Percentiles rank a stretch among this genome's conserved stretches.
phyloP scores from a whole-genome alignment of 2,329 filamentous ascomycete species.

The Ophiobolus disseminans region DNA sequence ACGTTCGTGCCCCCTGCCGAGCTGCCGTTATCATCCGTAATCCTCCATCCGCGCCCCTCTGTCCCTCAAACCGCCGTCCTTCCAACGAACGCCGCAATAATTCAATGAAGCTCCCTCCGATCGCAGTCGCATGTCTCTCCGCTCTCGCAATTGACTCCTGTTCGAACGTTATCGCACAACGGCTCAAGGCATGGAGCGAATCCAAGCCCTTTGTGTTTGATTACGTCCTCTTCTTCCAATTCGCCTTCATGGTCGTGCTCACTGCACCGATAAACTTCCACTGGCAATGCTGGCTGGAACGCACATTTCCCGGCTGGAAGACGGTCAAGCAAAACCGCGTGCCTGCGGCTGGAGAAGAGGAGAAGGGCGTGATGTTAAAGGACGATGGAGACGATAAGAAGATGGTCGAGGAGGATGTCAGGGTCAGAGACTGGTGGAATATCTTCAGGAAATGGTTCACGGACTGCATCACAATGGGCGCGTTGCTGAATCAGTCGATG shows the following conservation, averaged over 20 bases:
- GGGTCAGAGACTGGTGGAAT: slow-evolving; percentile 58
- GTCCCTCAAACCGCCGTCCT: too few species aligned
- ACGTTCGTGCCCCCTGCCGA: too few species aligned
- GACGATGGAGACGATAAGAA: slow-evolving; percentile 38
- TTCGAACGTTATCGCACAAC: slow-evolving; percentile 48
- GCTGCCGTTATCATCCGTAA: too few species aligned
- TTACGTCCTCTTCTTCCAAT: slow-evolving; percentile 46
- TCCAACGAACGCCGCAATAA: too few species aligned
- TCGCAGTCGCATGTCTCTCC: slow-evolving; percentile 42
- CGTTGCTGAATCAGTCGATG: slow-evolving; percentile 68
- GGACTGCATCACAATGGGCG: slow-evolving; percentile 71
- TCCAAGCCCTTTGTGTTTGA: slow-evolving; percentile 48
- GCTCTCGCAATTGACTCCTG: slow-evolving; percentile 46
- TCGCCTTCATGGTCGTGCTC: slow-evolving; percentile 69
- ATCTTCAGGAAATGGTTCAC: slow-evolving; percentile 71
- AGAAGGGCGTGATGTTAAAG: slow-evolving; percentile 36
- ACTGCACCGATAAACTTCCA: slow-evolving; percentile 82
- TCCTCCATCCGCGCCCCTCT: too few species aligned
- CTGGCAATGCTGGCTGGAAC: slow-evolving; percentile 84
- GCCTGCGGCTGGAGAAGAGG: slow-evolving; percentile 30
- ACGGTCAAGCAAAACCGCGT: slow-evolving; percentile 26
- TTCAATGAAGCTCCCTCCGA: slow-evolving; percentile 45
- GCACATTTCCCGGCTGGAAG: slow-evolving; percentile 69
- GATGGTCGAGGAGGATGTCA: slow-evolving; percentile 36
- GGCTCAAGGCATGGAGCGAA: slow-evolving; percentile 45